Evolutionary conservation across 2,329 filamentous ascomycete species (phyloP), one percentile per base, ranked within the genome.

Genomic region (Pseudogymnoascus sp.): DNA sequence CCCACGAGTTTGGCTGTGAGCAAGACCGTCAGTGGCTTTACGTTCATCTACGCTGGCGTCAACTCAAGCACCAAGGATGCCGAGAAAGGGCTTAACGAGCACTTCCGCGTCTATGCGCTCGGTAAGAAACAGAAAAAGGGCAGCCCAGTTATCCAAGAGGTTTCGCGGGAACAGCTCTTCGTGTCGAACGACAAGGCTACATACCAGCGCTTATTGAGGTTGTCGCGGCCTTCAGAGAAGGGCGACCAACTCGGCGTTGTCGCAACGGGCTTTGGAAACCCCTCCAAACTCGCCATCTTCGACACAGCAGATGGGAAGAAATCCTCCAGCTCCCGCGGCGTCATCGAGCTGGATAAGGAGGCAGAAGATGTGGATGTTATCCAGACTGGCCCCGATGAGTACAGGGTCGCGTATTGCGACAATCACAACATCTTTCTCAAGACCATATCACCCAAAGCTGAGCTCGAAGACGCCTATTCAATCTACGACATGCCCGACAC

Each of bases 221-320:
- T 86, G 39, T 79, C 79, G 35, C 73, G 74, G 61, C 78, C 78
- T 59, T 73, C 70, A 39, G 74, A 77, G 45, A 78, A 77, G 18
- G 75, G 77, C 61, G 79, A 81, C 41, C 81, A 89, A 62, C 77
- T 96, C 37, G 91, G 88, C 61, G 91, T 84, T 10, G 84, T 88
- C 62, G 87, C 90, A 8, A 92, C 90, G 0, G 89, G 89, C 26
- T 77, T 95, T 64, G 85, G 89, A 18, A 84, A 84, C 62, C 77
- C 87, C 55, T 82, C 87, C 10, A 88, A 96, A 74, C 82, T 96
- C 62, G 86, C 90, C 23, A 74, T 96, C 39, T 95, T 96, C 70
- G 82, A 89, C 69, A 83, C 85, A 15, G 82, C 79, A 6, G 77
- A 78, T 18, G 75, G 77, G 1, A 74, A 76, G 1, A 81, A 81